Evolutionary conservation across 139 green algal genomes (phyloP).

Genomic region (Nannochloris sp.): DNA sequence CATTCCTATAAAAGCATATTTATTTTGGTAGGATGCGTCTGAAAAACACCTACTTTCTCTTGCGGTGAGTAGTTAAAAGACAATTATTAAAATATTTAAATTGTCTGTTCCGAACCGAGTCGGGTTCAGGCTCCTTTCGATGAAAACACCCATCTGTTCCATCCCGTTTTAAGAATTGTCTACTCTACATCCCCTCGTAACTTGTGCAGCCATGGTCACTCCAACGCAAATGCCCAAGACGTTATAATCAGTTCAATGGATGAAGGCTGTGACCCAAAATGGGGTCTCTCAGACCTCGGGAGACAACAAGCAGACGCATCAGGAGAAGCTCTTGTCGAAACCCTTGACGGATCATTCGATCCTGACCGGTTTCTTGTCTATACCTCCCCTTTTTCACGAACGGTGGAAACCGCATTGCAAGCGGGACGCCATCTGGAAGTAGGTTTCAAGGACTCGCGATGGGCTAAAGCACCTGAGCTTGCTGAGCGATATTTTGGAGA

Average conservation of each 20-base stretch:
- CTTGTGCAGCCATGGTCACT: neutral
- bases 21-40: too few relatives aligned
- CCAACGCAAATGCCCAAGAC: neutral
- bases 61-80: too few relatives aligned
- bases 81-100: too few relatives aligned
- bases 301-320: slow-evolving; percentile 33
- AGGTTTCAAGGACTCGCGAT: neutral
- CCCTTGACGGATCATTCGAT: neutral
- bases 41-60: too few relatives aligned
- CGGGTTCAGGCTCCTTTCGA: too few relatives aligned
- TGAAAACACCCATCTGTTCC: too few relatives aligned
- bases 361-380: slow-evolving; percentile 10
- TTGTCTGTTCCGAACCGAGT: too few relatives aligned
- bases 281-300: slow-evolving; percentile 31
- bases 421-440: slow-evolving; percentile 3
- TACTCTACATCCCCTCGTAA: too few relatives aligned
- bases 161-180: too few relatives aligned
- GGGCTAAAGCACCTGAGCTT: slow-evolving; percentile 15
- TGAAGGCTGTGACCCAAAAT: slow-evolving; percentile 26
- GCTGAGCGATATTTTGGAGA: slow-evolving; percentile 46
- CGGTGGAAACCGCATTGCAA: slow-evolving; percentile 30
- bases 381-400: slow-evolving; percentile 44
- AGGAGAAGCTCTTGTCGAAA: slow-evolving; percentile 14
- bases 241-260: slow-evolving; percentile 19
- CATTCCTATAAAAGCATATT: too few relatives aligned